Conservation (phyloP, 2,329 filamentous ascomycete genomes). For the Amesomyces nigricolor region DNA sequence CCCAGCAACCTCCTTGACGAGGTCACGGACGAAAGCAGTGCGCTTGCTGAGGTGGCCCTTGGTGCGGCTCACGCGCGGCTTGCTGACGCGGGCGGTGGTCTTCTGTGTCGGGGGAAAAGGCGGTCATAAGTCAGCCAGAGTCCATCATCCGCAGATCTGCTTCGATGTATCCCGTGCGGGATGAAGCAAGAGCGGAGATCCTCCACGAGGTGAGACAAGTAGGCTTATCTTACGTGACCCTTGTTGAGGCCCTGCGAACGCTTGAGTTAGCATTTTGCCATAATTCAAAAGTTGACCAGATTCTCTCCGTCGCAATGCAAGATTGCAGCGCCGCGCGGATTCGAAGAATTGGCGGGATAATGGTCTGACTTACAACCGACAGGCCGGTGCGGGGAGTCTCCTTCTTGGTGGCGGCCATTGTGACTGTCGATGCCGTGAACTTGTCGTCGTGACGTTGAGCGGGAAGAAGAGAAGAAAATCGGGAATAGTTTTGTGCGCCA, state of each 20-base stretch:
- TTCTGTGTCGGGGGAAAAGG: slow-evolving; percentile 53
- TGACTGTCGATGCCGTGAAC: slow-evolving; percentile 20
- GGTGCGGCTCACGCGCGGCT: slow-evolving; percentile 75
- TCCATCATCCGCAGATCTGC: slow-evolving; percentile 24
- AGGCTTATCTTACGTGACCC: slow-evolving; percentile 47
- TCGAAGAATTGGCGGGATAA: background rate
- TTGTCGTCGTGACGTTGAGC: slow-evolving; percentile 24
- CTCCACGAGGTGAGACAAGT: slow-evolving; percentile 66
- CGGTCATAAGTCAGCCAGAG: slow-evolving; percentile 37
- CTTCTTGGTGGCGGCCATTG: slow-evolving; percentile 23
- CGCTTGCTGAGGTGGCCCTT: slow-evolving; percentile 98
- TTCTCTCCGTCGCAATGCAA: background rate
- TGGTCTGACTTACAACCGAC: slow-evolving; percentile 16
- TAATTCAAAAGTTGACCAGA: background rate
- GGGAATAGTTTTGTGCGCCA: slow-evolving; percentile 17
- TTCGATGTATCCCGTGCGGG: slow-evolving; percentile 24
- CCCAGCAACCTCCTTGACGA: slow-evolving; percentile 98
- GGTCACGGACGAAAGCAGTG: slow-evolving; percentile 93
- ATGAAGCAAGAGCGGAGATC: slow-evolving; percentile 53
- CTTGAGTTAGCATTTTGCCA: slow-evolving; percentile 12
- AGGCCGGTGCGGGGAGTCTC: slow-evolving; percentile 22
- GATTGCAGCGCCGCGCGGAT: background rate
- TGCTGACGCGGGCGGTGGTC: slow-evolving; percentile 73
- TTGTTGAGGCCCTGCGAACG: slow-evolving; percentile 49
- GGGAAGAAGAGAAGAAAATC: slow-evolving; percentile 1